Percentiles rank a stretch among this genome's conserved stretches.
These are phyloP conservation scores for Hypoxylon sp. DNA, from an alignment of 2,329 filamentous ascomycete genomes.

Conservation along the genomic window DNA sequence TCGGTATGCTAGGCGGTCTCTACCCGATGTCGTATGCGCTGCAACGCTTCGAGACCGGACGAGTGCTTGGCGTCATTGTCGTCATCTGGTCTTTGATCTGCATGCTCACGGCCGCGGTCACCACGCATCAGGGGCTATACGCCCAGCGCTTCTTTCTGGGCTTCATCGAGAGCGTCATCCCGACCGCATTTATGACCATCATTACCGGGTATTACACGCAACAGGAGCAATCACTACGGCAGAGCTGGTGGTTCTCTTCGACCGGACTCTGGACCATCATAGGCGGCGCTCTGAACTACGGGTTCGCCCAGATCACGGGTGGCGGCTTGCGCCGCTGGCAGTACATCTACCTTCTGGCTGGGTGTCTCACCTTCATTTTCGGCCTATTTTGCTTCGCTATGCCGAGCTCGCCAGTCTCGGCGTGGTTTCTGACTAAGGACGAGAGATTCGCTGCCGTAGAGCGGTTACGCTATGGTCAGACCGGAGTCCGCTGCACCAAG, in stretches of 20 bases:
- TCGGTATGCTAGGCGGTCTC: conserved; percentile 81
- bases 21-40: conserved; percentile 81
- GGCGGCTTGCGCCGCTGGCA: conserved; percentile 74
- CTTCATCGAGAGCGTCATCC: conserved; percentile 75
- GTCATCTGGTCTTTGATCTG: conserved; percentile 77
- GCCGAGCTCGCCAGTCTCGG: conserved; percentile 75
- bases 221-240: conserved; percentile 73
- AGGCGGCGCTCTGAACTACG: conserved; percentile 76
- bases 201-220: conserved; percentile 76
- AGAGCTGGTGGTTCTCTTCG: conserved; percentile 77
- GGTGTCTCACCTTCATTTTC: conserved; percentile 74
- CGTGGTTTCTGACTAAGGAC: conserved; percentile 76
- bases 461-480: conserved; percentile 72
- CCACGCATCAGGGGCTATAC: conserved; percentile 73
- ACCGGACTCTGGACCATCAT: conserved; percentile 74
- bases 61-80: conserved; percentile 74
- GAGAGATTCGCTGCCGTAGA: conserved; percentile 77
- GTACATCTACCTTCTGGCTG: conserved; percentile 78
- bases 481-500: conserved; percentile 72
- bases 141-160: conserved; percentile 76
- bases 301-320: conserved; percentile 72
- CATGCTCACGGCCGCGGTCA: conserved; percentile 77
- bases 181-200: conserved; percentile 76
- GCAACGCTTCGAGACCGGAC: conserved; percentile 76
- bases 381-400: conserved; percentile 75